phyloP scores from a whole-genome alignment of 2,329 filamentous ascomycete species.

The Xylariaceae sp. region DNA sequence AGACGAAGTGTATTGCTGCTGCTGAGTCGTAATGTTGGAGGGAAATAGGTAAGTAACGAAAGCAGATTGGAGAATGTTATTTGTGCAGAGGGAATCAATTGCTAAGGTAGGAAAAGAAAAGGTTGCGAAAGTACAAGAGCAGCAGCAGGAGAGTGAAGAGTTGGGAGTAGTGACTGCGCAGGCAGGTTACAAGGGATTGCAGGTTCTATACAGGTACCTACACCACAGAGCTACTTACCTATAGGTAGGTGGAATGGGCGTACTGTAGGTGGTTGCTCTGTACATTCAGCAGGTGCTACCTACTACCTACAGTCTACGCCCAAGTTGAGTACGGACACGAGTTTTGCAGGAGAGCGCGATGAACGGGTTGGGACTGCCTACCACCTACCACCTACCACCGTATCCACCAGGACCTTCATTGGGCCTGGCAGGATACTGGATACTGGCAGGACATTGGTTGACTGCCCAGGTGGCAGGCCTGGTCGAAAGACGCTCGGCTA shows the following conservation, averaged over 20 bases:
- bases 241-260: background rate
- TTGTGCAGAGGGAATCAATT: slow-evolving; percentile 22
- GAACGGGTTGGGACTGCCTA: too few relatives aligned
- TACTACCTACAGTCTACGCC: too few relatives aligned
- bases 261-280: too few relatives aligned
- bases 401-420: background rate
- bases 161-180: slow-evolving; percentile 21
- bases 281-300: too few relatives aligned
- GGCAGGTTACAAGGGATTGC: slow-evolving; percentile 1
- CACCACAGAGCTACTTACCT: too few relatives aligned
- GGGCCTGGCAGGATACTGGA: too few relatives aligned
- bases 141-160: slow-evolving; percentile 23
- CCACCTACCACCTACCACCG: background rate
- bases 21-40: background rate
- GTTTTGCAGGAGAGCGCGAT: too few relatives aligned
- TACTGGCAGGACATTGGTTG: background rate
- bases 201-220: background rate
- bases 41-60: slow-evolving; percentile 2
- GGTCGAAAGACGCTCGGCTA: slow-evolving; percentile 6
- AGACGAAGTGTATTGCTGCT: slow-evolving; percentile 11
- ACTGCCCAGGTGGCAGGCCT: slow-evolving; percentile 1
- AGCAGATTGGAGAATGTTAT: slow-evolving; percentile 26
- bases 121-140: slow-evolving; percentile 25
- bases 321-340: too few relatives aligned
- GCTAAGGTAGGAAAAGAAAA: slow-evolving; percentile 19